A percentile compares a stretch with the other conserved stretches of the same genome.
phyloP scores from a whole-genome alignment of 2,329 filamentous ascomycete genomes.

The Leptographium lundbergii region DNA sequence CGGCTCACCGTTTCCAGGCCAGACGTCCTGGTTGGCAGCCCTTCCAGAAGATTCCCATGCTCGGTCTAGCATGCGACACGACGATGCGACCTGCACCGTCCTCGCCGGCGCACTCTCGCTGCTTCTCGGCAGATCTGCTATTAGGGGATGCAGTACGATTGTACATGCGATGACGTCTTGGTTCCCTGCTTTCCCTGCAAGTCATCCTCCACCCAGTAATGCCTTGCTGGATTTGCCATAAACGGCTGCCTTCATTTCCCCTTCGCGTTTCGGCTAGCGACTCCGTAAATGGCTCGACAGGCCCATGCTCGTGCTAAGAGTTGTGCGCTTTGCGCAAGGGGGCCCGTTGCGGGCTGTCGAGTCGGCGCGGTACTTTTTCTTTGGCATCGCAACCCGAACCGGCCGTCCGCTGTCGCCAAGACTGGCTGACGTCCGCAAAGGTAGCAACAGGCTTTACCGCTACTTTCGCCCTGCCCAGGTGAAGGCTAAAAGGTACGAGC shows the following conservation, averaged over 20 bases:
- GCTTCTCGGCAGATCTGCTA: background rate
- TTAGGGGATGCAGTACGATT: background rate
- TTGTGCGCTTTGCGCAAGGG: background rate
- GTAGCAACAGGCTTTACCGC: background rate
- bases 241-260: background rate
- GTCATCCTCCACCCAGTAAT: background rate
- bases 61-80: constrained; percentile 1
- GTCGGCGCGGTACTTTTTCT: background rate
- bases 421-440: background rate
- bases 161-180: background rate
- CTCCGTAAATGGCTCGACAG: background rate
- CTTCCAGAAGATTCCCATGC: constrained; percentile 7
- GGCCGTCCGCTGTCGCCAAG: background rate
- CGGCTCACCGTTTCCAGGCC: too few relatives aligned
- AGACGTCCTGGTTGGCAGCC: too few relatives aligned
- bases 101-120: background rate
- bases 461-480: background rate
- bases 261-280: background rate
- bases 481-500: too few relatives aligned
- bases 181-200: background rate
- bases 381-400: too few relatives aligned
- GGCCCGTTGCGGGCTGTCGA: too few relatives aligned
- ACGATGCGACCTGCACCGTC: too few relatives aligned
- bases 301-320: background rate
- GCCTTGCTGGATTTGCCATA: background rate